Evolutionary conservation across 2,329 filamentous ascomycete species (phyloP), one percentile per base, ranked within the genome.

Genomic region (Penicillium sp.): DNA sequence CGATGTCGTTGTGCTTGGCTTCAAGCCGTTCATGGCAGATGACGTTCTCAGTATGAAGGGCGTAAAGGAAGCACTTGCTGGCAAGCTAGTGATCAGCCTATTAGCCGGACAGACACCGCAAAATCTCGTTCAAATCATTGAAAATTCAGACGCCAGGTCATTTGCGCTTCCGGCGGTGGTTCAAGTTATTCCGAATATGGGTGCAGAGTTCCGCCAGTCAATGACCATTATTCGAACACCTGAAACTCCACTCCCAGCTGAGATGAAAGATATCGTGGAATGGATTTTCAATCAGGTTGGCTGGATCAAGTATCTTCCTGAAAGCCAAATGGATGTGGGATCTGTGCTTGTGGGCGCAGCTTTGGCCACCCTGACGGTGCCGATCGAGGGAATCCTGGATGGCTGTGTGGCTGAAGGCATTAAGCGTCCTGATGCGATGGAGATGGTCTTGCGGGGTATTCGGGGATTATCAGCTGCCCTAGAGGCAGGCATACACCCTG

Each of bases 401-500:
- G 85, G 85, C 1, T 84, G 79, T 37, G 84, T 88, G 4, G 84
- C 84, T 0, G 86, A 87, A 81, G 86, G 85, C 0, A 62, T 88
- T 16, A 84, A 83, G 6, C 70, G 84, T 31, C 80, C 81, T 0
- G 84, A 87, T 64, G 84, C 85, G 3, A 81, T 86, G 68, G 67
- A 82, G 45, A 86, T 88, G 84, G 82, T 84, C 57, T 81, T 85
- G 7, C 84, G 87, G 73, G 82, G 81, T 1, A 80, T 87, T 76
- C 73, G 79, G 54, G 85, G 85, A 4, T 82, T 84, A 0, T 81
- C 83, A 10, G 82, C 79, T 0, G 70, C 88, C 68, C 77, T 89
- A 42, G 74, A 83, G 51, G 77, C 78, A 52, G 84, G 84, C 3
- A 82, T 85, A 67, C 85, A 87, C 71, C 85, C 85, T 1, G 84